These are phyloP conservation scores for Trichaptum fuscoviolaceum DNA, from an alignment of 768 basidiomycete genomes.

Conservation along the genomic window DNA sequence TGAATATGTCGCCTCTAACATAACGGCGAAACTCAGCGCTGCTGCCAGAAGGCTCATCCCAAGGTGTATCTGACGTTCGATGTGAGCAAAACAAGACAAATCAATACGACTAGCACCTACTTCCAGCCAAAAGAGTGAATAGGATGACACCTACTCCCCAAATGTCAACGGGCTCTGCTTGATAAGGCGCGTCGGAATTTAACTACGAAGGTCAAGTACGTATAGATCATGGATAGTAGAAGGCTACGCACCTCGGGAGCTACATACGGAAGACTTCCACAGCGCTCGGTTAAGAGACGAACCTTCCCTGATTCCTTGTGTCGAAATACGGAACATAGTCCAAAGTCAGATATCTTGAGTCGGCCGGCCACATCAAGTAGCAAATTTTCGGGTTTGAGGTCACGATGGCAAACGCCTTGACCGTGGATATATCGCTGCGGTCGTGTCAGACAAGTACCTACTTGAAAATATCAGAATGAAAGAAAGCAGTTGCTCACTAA, in stretches of 20 bases:
- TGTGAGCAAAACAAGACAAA: slow-evolving; percentile 2
- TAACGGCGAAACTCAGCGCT: slow-evolving; percentile 81
- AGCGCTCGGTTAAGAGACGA: slow-evolving; percentile 70
- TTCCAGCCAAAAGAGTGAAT: slow-evolving; percentile 86
- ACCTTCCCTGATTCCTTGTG: slow-evolving; percentile 78
- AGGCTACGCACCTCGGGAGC: slow-evolving; percentile 73
- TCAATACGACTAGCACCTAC: slow-evolving; percentile 40
- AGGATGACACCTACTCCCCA: slow-evolving; percentile 97
- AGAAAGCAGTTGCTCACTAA: slow-evolving; percentile 46
- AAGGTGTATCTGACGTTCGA: slow-evolving; percentile 77
- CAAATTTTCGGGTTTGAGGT: slow-evolving; percentile 95
- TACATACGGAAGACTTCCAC: slow-evolving; percentile 91
- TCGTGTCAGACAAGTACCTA: neutral
- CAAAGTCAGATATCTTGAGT: slow-evolving; percentile 95
- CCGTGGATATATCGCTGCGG: slow-evolving; percentile 74
- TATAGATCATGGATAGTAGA: neutral
- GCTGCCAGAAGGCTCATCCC: slow-evolving; percentile 86
- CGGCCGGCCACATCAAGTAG: slow-evolving; percentile 78
- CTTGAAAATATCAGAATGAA: slow-evolving; percentile 6
- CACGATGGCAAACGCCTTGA: slow-evolving; percentile 92
- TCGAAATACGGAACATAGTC: slow-evolving; percentile 84
- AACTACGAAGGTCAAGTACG: slow-evolving; percentile 39
- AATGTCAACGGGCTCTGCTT: slow-evolving; percentile 90
- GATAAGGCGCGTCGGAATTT: slow-evolving; percentile 60
- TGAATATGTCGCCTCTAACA: slow-evolving; percentile 64